Base-by-base conservation (phyloP, 495 filamentous ascomycete species). In the Niebla homalea region DNA sequence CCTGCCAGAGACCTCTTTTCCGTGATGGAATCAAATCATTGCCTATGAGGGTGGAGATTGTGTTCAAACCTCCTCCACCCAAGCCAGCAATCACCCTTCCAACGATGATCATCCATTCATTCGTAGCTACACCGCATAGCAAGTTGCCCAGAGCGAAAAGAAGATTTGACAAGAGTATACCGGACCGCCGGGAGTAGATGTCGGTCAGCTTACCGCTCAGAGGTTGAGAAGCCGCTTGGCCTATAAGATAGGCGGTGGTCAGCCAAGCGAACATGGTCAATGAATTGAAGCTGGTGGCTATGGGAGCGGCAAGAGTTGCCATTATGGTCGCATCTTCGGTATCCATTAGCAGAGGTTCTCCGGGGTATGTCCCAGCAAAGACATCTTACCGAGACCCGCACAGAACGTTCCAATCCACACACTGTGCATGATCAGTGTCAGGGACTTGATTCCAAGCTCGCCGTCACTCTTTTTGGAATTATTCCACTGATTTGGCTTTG, bases 321-420 rank as follows among this genome's bases (percentile, higher is more conserved):
- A 86, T 80, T 52, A 87, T 76, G 16, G 78, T 83, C 7, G 68
- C 65, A 59, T 87, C 83, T 55, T 39, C 23, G 7, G 14, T 10
- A 5, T 14, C 19, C 15, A 14, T 41, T 11, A 43, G 41, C 14
- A 19, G 22, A 29, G 32, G 43, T 18, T 16, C 16, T 23, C 21
- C 8, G 36, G 7, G 23, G 38, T 4, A 23, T 4, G 5, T n/a
- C 7, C 4, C 20, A 11, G 18, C 14, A 2, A 19, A 2, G 16
- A 36, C n/a, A 35, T 25, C 61, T 48, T 66, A 78, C 73, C 75
- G 11, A 89, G 64, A 16, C 87, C 85, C 36, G 84, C 83, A 0
- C 90, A 73, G 56, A 92, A 90, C 2, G 89, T 84, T 23, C 87
- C 85, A 4, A 88, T 60, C 76, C 83, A 88, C 18, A 81, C 68